A percentile compares a stretch with the other conserved stretches of the same genome.
Evolutionary conservation across 139 green algal genomes (phyloP).

Genomic region (Ettlia oleoabundans): DNA sequence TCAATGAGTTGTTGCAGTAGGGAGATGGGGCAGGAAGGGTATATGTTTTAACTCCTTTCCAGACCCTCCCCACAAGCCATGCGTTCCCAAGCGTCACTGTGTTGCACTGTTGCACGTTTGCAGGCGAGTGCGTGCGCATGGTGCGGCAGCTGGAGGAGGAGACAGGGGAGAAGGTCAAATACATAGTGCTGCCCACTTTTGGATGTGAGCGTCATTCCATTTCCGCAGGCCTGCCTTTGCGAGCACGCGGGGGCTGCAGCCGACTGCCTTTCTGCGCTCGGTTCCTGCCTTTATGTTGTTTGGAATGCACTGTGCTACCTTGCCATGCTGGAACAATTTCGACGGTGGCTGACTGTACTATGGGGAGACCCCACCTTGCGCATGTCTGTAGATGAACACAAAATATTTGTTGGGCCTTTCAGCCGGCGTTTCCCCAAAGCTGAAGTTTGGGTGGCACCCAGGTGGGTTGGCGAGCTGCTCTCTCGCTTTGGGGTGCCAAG

Average conservation of each 20-base stretch:
- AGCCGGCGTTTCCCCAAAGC: constrained; percentile 81
- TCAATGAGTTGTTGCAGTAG: no score
- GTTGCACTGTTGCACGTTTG: background rate
- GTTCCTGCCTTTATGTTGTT: background rate
- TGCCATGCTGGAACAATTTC: background rate
- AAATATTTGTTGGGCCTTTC: constrained; percentile 87
- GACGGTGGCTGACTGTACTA: background rate
- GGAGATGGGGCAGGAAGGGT: no score
- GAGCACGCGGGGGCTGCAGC: no score
- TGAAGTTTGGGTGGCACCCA: constrained; percentile 67
- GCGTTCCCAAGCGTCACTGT: background rate
- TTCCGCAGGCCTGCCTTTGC: no score
- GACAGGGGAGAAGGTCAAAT: constrained; percentile 75
- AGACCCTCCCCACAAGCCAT: background rate
- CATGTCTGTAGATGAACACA: constrained; percentile 1
- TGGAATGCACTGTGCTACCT: background rate
- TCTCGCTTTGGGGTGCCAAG: no score
- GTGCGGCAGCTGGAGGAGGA: constrained; percentile 76
- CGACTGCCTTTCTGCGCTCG: no score
- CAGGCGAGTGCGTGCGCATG: constrained; percentile 65
- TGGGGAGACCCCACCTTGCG: background rate
- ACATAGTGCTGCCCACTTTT: constrained; percentile 90
- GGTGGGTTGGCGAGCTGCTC: constrained; percentile 6
- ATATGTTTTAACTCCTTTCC: no score
- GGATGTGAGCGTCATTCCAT: no score